phyloP scores from a whole-genome alignment of 176 grass and related monocot species.

The Microstegium vimineum region DNA sequence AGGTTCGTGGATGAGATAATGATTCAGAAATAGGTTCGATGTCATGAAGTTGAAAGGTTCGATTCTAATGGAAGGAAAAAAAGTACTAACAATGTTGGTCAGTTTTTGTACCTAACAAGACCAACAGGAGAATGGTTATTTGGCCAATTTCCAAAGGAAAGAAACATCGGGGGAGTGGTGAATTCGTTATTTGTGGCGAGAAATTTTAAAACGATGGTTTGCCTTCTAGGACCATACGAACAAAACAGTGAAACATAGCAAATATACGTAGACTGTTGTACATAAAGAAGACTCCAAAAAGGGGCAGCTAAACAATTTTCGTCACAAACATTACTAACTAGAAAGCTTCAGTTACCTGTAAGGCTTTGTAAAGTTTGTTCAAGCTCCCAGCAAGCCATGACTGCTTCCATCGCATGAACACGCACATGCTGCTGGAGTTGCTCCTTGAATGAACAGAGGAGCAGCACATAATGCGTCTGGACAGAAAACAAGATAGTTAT shows the following conservation, averaged over 20 bases:
- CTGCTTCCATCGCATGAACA: conserved; percentile 99
- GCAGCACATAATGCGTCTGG: conserved; percentile 89
- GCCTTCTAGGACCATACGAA: neutral
- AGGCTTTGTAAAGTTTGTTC: conserved; percentile 95
- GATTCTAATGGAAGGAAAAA: neutral
- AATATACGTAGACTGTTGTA: neutral
- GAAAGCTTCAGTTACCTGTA: conserved; percentile 60
- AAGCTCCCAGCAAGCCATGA: conserved; percentile 99
- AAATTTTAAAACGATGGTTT: neutral
- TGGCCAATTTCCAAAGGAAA: neutral
- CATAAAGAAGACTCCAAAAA: neutral
- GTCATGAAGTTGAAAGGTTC: neutral
- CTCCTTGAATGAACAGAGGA: conserved; percentile 95
- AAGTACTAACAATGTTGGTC: neutral
- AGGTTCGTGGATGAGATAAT: neutral
- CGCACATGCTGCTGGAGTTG: conserved; percentile 97
- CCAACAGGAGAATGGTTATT: neutral
- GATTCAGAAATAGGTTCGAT: neutral
- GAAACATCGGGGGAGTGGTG: neutral
- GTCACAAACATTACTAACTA: neutral
- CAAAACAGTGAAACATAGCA: neutral
- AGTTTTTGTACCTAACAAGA: neutral
- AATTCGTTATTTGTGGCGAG: neutral
- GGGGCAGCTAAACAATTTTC: neutral
- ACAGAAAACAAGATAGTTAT: neutral